phyloP scores from a whole-genome alignment of 169 alveolate species.

The Amoebophrya sp. region DNA sequence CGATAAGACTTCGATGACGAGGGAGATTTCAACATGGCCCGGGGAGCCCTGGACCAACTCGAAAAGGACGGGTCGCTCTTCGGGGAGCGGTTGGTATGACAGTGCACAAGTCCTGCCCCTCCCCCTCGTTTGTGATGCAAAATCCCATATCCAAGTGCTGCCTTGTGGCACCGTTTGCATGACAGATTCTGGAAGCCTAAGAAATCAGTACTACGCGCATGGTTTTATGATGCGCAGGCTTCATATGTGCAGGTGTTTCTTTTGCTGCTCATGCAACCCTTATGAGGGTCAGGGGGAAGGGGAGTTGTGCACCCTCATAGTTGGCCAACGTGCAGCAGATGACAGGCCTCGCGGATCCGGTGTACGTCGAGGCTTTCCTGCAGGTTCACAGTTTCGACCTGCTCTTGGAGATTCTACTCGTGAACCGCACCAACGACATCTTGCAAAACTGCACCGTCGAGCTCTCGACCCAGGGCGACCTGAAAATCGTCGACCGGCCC shows the following conservation, averaged over 20 bases:
- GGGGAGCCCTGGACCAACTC: neutral
- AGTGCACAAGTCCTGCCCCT: too few species aligned
- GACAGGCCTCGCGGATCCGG: constrained; percentile 64
- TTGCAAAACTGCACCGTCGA: constrained; percentile 74
- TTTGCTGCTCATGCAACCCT: too few species aligned
- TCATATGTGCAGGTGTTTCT: too few species aligned
- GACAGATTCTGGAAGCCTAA: too few species aligned
- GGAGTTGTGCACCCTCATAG: too few species aligned
- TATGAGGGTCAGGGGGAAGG: too few species aligned
- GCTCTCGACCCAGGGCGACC: constrained; percentile 68
- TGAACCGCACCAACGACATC: constrained; percentile 69
- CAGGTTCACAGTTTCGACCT: constrained; percentile 78
- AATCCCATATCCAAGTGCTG: too few species aligned
- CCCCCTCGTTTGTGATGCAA: too few species aligned
- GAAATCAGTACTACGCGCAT: too few species aligned
- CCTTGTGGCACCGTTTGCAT: too few species aligned
- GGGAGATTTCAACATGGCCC: neutral
- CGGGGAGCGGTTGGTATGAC: constrained; percentile 33
- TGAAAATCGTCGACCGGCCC: constrained; percentile 24
- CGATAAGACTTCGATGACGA: constrained; percentile 29
- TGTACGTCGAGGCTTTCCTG: constrained; percentile 79
- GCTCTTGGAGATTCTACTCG: constrained; percentile 64
- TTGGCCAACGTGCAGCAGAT: constrained; percentile 41
- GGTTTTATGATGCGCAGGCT: too few species aligned
- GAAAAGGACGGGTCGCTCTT: constrained; percentile 38